A percentile compares a stretch with the other conserved stretches of the same genome.
Evolutionary conservation across 2,329 filamentous ascomycete genomes (phyloP).

Genomic region (Proliferodiscus dingleyae): DNA sequence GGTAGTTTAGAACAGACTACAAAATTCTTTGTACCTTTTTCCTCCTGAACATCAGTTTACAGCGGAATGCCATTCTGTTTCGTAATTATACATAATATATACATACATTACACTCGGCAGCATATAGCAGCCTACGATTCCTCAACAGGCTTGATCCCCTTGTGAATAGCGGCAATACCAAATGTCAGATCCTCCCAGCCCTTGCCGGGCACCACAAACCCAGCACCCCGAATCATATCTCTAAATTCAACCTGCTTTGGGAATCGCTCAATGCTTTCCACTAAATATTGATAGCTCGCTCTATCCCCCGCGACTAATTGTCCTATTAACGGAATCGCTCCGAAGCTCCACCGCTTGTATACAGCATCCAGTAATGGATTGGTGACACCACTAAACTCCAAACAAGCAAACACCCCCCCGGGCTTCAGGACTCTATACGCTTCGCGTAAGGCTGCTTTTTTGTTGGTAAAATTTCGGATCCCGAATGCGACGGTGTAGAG

Average conservation of each 20-base stretch:
- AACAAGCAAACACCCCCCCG: constrained; percentile 90
- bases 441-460: constrained; percentile 74
- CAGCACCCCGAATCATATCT: constrained; percentile 76
- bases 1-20: constrained; percentile 29
- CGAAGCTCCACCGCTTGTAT: constrained; percentile 96
- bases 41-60: constrained; percentile 2
- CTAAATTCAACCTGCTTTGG: constrained; percentile 81
- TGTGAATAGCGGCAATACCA: constrained; percentile 93
- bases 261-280: constrained; percentile 95
- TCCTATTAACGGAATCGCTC: constrained; percentile 89
- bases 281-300: constrained; percentile 96
- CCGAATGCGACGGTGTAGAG: constrained; percentile 97
- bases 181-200: constrained; percentile 89
- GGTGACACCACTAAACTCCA: constrained; percentile 82
- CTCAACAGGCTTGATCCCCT: constrained; percentile 74
- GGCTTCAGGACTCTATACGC: constrained; percentile 87
- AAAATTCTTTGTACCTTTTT: constrained; percentile 22
- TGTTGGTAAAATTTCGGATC: constrained; percentile 95
- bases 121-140: constrained; percentile 11
- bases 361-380: constrained; percentile 73
- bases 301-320: constrained; percentile 91
- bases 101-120: constrained; percentile 9
- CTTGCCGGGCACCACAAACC: constrained; percentile 76
- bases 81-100: constrained; percentile 3
- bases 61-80: background rate